Evolutionary conservation across 495 filamentous ascomycete genomes (phyloP), one percentile per base, ranked within the genome.

Genomic region (Hypoxylon crocopeplum): DNA sequence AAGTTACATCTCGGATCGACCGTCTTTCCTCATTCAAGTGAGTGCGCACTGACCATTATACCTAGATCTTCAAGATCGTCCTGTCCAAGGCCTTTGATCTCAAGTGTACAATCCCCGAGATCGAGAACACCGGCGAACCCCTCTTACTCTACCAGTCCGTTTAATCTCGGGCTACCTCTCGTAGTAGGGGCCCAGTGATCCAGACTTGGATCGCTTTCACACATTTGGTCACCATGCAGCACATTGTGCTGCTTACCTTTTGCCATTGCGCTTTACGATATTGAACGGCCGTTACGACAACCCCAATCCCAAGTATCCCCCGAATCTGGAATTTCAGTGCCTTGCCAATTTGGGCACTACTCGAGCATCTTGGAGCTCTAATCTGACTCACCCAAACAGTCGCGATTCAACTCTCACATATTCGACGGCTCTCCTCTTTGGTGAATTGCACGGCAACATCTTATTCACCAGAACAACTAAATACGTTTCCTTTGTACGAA

Each of bases 1-100:
- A 68, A 20, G 73, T 50, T 2, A 7, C 11, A 21, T 17, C 11
- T n/a, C 36, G n/a, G n/a, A n/a, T n/a, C n/a, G n/a, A n/a, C n/a
- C n/a, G n/a, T n/a, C n/a, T n/a, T n/a, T n/a, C n/a, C n/a, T n/a
- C n/a, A n/a, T n/a, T n/a, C n/a, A n/a, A n/a, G n/a, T n/a, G n/a
- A n/a, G n/a, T n/a, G n/a, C n/a, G n/a, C 30, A 41, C 59, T 67
- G 37, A 71, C 51, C 13, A 17, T 36, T 17, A 6, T 29, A 20
- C 19, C 11, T 55, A 98, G 94, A 98, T 98, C 70, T 98, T 98
- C 84, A 98, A 98, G 73, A 98, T 98, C 66, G 94, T 98, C 49
- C 83, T 98, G 24, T 93, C 93, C 53, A 98, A 98, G 75, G 95
- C 94, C 0, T 98, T 98, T 69, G 94, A 98, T 71, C 82, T 98